Base-by-base conservation (phyloP, 1,284 basidiomycete species). In the Boletellus deceptivus region DNA sequence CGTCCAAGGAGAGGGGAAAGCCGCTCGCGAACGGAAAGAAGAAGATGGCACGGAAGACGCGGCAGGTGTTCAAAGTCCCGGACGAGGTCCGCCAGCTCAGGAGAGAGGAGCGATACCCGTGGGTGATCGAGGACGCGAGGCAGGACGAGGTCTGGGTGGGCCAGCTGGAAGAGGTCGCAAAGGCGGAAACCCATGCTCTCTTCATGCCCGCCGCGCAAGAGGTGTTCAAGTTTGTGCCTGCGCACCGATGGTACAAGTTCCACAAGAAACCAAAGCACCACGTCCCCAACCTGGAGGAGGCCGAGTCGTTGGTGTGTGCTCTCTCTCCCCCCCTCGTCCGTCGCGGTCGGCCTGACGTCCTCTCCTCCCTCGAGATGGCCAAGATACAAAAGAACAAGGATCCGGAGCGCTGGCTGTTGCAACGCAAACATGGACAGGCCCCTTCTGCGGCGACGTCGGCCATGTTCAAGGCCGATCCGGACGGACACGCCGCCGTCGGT, bases 221-320 rank as follows among this genome's bases (percentile, higher is more conserved):
- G 52, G 76, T 84, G 31, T 93, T 93, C 77, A 85, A 88, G 64
- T 92, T 93, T 69, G 84, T 93, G 8, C 86, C 91, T 17, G 84
- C 88, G 4, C 83, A 91, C 65, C 78, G 91, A 43, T 93, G 89
- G 86, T 94, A 93, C 75, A 91, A 91, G 69, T 93, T 93, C 64
- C 87, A 89, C 71, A 91, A 89, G 74, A 85, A 83, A 60, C 78
- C 87, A 40, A 84, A 83, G 55, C 83, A 90, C 61, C 75, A 81
- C 58, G 75, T 89, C 31, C 82, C 87, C 39, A 79, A 78, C 45
- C 63, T 80, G 37, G 82, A 86, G 55, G 88, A 91, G 65, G 88
- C 88, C 14, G 84, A 88, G 63, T 76, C 80, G 42, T 73, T 91
- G 65, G 90, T 91, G 70, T 63, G 77, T 66, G 20, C 59, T 68